Evolutionary conservation across 2,329 filamentous ascomycete genomes (phyloP).

Genomic region (Microdochium trichocladiopsis): DNA sequence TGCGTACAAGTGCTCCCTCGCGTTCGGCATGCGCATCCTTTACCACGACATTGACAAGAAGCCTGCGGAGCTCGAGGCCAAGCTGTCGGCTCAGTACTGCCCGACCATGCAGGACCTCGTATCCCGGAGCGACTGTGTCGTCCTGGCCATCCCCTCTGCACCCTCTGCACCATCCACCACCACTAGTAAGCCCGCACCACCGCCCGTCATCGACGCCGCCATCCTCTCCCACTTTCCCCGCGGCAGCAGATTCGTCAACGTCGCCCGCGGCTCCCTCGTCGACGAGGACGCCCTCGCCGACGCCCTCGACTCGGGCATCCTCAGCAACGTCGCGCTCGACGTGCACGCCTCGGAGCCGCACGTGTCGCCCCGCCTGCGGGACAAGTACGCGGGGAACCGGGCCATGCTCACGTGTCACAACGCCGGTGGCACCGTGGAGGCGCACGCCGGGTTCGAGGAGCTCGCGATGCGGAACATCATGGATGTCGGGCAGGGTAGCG

Average conservation of each 20-base stretch:
- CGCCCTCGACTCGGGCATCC: conserved; percentile 43
- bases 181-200: conserved; percentile 16
- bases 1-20: conserved; percentile 46
- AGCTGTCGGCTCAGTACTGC: conserved; percentile 41
- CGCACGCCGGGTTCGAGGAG: conserved; percentile 59
- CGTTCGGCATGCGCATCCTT: conserved; percentile 60
- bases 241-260: conserved; percentile 56
- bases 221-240: conserved; percentile 43
- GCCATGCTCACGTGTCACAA: conserved; percentile 61
- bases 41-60: conserved; percentile 55
- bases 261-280: conserved; percentile 57
- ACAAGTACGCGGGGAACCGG: conserved; percentile 29
- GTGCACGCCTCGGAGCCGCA: conserved; percentile 56
- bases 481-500: conserved; percentile 41
- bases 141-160: conserved; percentile 48
- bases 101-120: conserved; percentile 44
- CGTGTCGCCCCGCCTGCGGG: conserved; percentile 33
- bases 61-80: conserved; percentile 29
- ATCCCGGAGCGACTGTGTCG: conserved; percentile 46
- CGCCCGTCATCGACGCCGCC: conserved; percentile 34
- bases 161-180: background rate
- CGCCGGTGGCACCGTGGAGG: conserved; percentile 59
- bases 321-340: conserved; percentile 53
- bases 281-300: conserved; percentile 57
- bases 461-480: conserved; percentile 61